Evolutionary conservation across 2,329 filamentous ascomycete genomes (phyloP).

Genomic region (Dryadomyces quercivorus): DNA sequence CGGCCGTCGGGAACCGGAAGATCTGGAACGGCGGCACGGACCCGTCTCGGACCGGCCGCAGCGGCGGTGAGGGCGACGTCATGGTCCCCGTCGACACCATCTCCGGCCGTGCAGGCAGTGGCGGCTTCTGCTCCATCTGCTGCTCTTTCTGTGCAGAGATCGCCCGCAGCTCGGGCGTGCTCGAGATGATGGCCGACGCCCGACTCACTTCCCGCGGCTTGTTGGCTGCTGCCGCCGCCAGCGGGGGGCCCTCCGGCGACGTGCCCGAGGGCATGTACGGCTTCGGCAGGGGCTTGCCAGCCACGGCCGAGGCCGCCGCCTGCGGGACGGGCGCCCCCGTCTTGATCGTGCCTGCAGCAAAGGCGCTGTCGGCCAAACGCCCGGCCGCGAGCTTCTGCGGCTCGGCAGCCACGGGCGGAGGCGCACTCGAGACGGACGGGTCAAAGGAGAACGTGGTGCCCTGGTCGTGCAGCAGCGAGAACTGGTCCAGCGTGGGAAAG

Average conservation of each 20-base stretch:
- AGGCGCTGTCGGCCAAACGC: slow-evolving; percentile 74
- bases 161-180: slow-evolving; percentile 47
- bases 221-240: neutral
- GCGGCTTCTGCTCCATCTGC: slow-evolving; percentile 4
- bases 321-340: slow-evolving; percentile 7
- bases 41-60: slow-evolving; percentile 26
- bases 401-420: slow-evolving; percentile 23
- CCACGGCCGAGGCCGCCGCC: neutral
- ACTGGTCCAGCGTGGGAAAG: slow-evolving; percentile 89
- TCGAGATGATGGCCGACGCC: slow-evolving; percentile 52
- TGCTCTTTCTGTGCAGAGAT: slow-evolving; percentile 32
- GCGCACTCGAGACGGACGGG: slow-evolving; percentile 20
- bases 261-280: slow-evolving; percentile 11
- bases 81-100: slow-evolving; percentile 62
- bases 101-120: slow-evolving; percentile 13
- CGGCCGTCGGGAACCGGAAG: slow-evolving; percentile 29
- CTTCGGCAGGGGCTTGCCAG: slow-evolving; percentile 11
- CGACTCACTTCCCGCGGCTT: slow-evolving; percentile 36
- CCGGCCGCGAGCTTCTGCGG: slow-evolving; percentile 55
- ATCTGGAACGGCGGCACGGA: slow-evolving; percentile 27
- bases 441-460: slow-evolving; percentile 79
- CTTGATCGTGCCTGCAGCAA: slow-evolving; percentile 36
- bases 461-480: slow-evolving; percentile 77
- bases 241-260: neutral
- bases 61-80: slow-evolving; percentile 49